Conservation (phyloP, 441 rosid genomes). For the Gossypium davidsonii region DNA sequence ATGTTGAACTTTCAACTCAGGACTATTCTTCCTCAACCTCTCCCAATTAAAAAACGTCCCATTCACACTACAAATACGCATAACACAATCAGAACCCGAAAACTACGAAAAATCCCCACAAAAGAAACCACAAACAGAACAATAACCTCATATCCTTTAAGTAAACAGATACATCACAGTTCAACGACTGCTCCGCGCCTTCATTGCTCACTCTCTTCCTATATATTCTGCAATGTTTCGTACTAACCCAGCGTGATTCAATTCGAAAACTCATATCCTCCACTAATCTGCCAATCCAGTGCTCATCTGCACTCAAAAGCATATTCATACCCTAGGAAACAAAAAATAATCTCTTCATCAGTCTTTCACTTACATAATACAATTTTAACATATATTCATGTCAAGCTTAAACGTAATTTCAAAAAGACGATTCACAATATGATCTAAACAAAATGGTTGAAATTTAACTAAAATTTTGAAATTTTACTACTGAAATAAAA, state of each 20-base stretch:
- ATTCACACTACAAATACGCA: slow-evolving; percentile 47
- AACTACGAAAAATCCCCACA: background rate
- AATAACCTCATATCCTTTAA: slow-evolving; percentile 74
- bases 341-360: background rate
- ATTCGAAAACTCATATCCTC: slow-evolving; percentile 53
- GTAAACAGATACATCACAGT: slow-evolving; percentile 33
- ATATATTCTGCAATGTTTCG: slow-evolving; percentile 65
- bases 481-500: background rate
- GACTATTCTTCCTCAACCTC: slow-evolving; percentile 56
- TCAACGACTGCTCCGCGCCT: slow-evolving; percentile 20
- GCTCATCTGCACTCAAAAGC: slow-evolving; percentile 61
- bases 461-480: background rate
- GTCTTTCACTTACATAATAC: slow-evolving; percentile 8
- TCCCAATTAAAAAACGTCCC: slow-evolving; percentile 83
- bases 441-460: background rate
- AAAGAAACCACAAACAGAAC: slow-evolving; percentile 2
- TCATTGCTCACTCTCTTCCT: slow-evolving; percentile 33
- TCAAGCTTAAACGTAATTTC: background rate
- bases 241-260: slow-evolving; percentile 67
- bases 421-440: background rate
- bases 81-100: background rate
- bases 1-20: slow-evolving; percentile 54
- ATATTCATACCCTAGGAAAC: slow-evolving; percentile 62
- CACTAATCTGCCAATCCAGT: slow-evolving; percentile 64
- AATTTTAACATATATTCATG: background rate